These are phyloP conservation scores for Lodderomyces beijingensis DNA, from an alignment of 1,139 yeast genomes.

Conservation along the genomic window DNA sequence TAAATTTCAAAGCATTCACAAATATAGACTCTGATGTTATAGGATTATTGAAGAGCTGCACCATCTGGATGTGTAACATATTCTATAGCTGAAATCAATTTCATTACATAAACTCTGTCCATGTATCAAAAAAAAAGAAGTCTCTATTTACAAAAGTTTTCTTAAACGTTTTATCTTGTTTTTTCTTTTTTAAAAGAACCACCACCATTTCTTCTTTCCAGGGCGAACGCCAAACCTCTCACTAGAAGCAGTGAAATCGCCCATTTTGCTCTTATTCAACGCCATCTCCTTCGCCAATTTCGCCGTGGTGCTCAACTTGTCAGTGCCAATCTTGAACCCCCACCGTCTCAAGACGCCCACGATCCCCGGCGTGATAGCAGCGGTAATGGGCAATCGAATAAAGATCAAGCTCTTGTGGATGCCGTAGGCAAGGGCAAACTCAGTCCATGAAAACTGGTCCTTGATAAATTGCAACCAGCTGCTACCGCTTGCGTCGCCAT, in stretches of 20 bases:
- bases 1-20: too few relatives aligned
- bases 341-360: slow-evolving; percentile 61
- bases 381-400: slow-evolving; percentile 82
- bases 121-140: too few relatives aligned
- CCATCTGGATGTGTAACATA: too few relatives aligned
- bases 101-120: too few relatives aligned
- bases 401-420: slow-evolving; percentile 82
- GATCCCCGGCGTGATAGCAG: slow-evolving; percentile 84
- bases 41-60: too few relatives aligned
- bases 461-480: slow-evolving; percentile 5
- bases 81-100: too few relatives aligned
- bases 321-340: slow-evolving; percentile 78
- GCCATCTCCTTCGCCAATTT: slow-evolving; percentile 19
- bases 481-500: slow-evolving; percentile 4
- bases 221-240: slow-evolving; percentile 53
- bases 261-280: slow-evolving; percentile 15
- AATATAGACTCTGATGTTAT: too few relatives aligned
- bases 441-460: slow-evolving; percentile 49
- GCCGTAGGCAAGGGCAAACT: slow-evolving; percentile 88
- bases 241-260: slow-evolving; percentile 35
- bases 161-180: background rate
- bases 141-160: too few relatives aligned
- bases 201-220: slow-evolving; percentile 53
- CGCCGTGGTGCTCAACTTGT: slow-evolving; percentile 31
- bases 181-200: slow-evolving; percentile 37